These are phyloP conservation scores for Thermoascus crustaceus DNA, from an alignment of 2,329 filamentous ascomycete species.

Conservation along the genomic window DNA sequence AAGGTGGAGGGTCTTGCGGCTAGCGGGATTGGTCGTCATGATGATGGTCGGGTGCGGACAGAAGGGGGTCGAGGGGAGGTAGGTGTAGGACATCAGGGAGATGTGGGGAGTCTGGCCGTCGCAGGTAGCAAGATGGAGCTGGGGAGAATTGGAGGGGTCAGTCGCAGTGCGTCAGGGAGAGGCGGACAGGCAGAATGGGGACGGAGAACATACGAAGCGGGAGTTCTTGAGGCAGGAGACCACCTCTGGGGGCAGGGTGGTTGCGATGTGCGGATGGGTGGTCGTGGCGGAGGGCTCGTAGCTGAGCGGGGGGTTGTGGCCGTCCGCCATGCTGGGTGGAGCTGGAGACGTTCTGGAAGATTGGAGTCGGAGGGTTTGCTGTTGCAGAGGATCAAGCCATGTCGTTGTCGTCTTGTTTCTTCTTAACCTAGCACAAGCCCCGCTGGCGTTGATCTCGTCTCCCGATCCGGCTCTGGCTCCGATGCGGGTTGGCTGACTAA, in stretches of 20 bases:
- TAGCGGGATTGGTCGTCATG: slow-evolving; percentile 78
- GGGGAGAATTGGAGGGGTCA: slow-evolving; percentile 8
- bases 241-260: slow-evolving; percentile 71
- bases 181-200: slow-evolving; percentile 8
- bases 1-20: slow-evolving; percentile 66
- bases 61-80: slow-evolving; percentile 71
- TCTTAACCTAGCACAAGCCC: too few species aligned
- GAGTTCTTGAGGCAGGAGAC: slow-evolving; percentile 88
- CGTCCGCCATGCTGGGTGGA: slow-evolving; percentile 34
- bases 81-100: slow-evolving; percentile 98
- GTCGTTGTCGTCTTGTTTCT: neutral
- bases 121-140: slow-evolving; percentile 95
- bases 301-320: slow-evolving; percentile 59
- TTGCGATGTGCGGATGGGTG: slow-evolving; percentile 61
- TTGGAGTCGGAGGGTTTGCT: slow-evolving; percentile 4
- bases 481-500: too few species aligned
- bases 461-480: too few species aligned
- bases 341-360: neutral
- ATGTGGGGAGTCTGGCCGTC: slow-evolving; percentile 77
- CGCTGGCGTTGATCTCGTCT: too few species aligned
- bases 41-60: slow-evolving; percentile 72
- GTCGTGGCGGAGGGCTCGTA: slow-evolving; percentile 68
- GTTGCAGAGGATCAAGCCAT: too few species aligned
- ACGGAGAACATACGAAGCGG: slow-evolving; percentile 63
- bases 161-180: slow-evolving; percentile 5